Conservation (phyloP, 23 red algal species). For the Gracilariopsis chorda region DNA sequence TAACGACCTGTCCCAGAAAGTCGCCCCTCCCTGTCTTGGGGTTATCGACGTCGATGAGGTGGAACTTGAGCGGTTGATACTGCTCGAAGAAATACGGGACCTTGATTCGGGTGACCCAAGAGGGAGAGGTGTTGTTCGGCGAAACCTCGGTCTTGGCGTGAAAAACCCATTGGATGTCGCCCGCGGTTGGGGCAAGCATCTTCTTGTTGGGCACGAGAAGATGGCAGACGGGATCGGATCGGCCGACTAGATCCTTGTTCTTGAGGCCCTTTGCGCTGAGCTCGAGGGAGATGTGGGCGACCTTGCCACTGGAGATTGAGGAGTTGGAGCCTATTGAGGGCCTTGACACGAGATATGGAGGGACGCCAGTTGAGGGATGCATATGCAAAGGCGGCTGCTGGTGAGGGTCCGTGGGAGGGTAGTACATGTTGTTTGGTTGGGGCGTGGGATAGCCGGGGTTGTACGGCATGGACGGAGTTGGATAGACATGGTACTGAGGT, state of each 20-base stretch:
- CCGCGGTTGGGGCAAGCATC: background rate
- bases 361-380: background rate
- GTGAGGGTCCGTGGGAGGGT: too few relatives aligned
- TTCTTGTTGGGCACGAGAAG: background rate
- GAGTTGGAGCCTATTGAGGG: background rate
- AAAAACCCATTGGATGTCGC: background rate
- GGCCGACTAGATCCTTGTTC: slow-evolving; percentile 47
- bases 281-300: slow-evolving; percentile 31
- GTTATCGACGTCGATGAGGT: slow-evolving; percentile 49
- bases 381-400: background rate
- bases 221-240: slow-evolving; percentile 42
- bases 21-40: slow-evolving; percentile 8
- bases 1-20: background rate
- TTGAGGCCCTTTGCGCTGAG: slow-evolving; percentile 38
- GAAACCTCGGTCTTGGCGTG: slow-evolving; percentile 42
- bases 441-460: too few relatives aligned
- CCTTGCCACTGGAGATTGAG: background rate
- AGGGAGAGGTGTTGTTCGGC: slow-evolving; percentile 23
- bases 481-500: too few relatives aligned
- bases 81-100: slow-evolving; percentile 52
- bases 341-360: background rate
- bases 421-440: too few relatives aligned
- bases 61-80: slow-evolving; percentile 43
- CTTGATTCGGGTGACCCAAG: slow-evolving; percentile 34
- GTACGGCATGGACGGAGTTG: too few relatives aligned